Base-by-base conservation (phyloP, 176 grass and related monocot species). In the Urochloa ruziziensis region DNA sequence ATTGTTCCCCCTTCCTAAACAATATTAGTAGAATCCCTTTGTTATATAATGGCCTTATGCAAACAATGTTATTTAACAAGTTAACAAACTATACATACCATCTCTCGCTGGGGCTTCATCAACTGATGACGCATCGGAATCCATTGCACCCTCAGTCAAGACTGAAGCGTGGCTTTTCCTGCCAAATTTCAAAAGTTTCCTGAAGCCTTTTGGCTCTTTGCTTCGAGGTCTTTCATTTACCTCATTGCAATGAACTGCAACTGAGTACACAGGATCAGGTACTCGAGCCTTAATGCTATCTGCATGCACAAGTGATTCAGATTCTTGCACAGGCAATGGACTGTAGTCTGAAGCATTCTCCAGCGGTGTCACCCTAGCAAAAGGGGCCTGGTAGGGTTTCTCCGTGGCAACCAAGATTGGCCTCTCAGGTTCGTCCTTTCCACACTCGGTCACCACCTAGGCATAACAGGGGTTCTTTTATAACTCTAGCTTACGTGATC, bases 131-230 rank as follows among this genome's bases (percentile, higher is more conserved):
- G 68, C 83, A 80, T 91, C 89, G 2, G 89, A 86, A 62, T 91
- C 87, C 17, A 60, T 66, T 32, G 92, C 74, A 32, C 70, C 84
- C 65, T 90, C 90, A 2, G 73, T 80, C 70, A 66, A 82, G 78
- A 77, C 48, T 65, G 89, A 89, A 37, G 44, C 25, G 17, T 94
- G 88, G 74, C 62, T 88, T 90, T 94, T 98, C 80, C 89, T 91
- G 63, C 93, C 96, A 73, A 98, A 96, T 78, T 96, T 98, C 72
- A 96, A 63, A 68, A 98, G 83, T 80, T 98, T 98, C 65, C 89
- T 94, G 43, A 98, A 92, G 3, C 96, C 96, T 87, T 89, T 94
- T 76, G 88, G 75, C 80, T 91, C 96, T 82, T 98, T 98, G 78
- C 59, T 92, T 48, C 81, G 88, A 69, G 85, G 69, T 47, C 83